Evolutionary conservation across 2,329 filamentous ascomycete genomes (phyloP), one percentile per base, ranked within the genome.

Genomic region (Trichoderma aggressivum): DNA sequence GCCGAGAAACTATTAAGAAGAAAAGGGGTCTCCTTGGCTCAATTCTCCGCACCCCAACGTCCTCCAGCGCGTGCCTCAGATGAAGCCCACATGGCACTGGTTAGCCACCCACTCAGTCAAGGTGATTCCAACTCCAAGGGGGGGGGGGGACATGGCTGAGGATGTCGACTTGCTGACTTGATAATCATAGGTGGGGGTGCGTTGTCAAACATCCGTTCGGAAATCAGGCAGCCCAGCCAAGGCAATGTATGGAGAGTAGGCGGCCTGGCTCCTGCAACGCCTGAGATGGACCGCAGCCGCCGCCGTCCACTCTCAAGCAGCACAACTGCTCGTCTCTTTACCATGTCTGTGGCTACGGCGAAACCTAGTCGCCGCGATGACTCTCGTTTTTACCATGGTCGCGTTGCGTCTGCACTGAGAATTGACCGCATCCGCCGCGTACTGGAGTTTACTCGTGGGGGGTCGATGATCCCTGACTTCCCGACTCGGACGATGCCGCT

Each of bases 351-450:
- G 70, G 80, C 82, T 0, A 79, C 78, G 7, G 72, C 78, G 0
- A 80, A 79, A 24, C 78, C 82, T 7, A 84, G 80, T 59, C 78
- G 84, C 1, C 85, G 88, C 47, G 88, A 92, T 47, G 89, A 93
- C 53, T 82, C 86, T 14, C 88, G 91, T 70, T 89, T 88, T 66
- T 92, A 97, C 77, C 89, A 92, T 76, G 87, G 88, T 53, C 89
- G 94, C 32, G 82, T 99, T 70, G 94, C 94, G 10, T 84, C 91
- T 18, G 96, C 96, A 3, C 85, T 98, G 65, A 88, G 92, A n/a
- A 86, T 98, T 72, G 90, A 97, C 77, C 89, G 89, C 59, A 84
- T 88, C 34, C 85, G 87, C 30, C 88, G 89, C 73, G 83, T 97
- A 16, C 84, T 97, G 34, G 86, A 86, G 53, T 90, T 89, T 74